Conservation (phyloP, 169 alveolate species). For the Eimeria maxima region DNA sequence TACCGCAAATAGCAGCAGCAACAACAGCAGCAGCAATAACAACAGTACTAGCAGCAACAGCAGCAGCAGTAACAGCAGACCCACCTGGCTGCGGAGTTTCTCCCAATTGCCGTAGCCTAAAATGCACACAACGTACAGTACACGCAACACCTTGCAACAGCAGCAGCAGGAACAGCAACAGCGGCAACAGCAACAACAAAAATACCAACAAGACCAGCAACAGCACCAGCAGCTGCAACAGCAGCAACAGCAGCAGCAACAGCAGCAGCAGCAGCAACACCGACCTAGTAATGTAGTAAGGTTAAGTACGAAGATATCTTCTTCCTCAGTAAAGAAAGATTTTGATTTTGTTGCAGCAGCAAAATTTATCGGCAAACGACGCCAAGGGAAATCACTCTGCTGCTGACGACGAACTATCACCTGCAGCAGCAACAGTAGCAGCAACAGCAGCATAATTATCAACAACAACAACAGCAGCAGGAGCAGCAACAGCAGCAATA, state of each 20-base stretch:
- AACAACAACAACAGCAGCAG: background rate
- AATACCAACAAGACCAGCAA: no score
- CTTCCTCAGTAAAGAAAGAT: constrained; percentile 88
- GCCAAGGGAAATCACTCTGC: constrained; percentile 86
- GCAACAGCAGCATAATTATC: background rate
- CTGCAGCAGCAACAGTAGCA: constrained; percentile 68
- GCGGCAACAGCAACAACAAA: no score
- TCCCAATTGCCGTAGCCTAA: constrained; percentile 92
- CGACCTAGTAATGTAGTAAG: constrained; percentile 86
- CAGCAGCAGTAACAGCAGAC: background rate
- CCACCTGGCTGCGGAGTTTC: constrained; percentile 84
- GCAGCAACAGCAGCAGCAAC: no score
- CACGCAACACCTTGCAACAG: no score
- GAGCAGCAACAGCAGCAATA: background rate
- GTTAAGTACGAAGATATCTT: constrained; percentile 90
- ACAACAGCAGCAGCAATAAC: background rate
- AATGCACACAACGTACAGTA: background rate
- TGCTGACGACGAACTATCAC: constrained; percentile 84
- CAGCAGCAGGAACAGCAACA: no score
- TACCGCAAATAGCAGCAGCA: no score
- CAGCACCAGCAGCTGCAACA: no score
- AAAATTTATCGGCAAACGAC: constrained; percentile 85
- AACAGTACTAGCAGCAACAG: constrained; percentile 4
- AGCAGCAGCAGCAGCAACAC: no score
- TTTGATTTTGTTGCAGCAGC: constrained; percentile 87